phyloP scores from a whole-genome alignment of 169 alveolate species.

The Plasmodium malariae region DNA sequence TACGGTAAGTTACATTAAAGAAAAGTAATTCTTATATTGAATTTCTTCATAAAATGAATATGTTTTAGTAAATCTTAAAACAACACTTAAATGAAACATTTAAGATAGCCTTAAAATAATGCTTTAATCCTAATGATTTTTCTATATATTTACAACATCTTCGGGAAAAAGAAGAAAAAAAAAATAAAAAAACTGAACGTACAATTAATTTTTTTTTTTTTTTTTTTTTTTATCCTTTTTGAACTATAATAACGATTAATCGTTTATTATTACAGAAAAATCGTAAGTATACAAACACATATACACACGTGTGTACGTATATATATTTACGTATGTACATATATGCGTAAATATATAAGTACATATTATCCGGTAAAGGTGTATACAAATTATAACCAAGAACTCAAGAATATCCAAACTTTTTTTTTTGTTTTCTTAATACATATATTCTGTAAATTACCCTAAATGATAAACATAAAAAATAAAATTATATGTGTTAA shows the following conservation, averaged over 20 bases:
- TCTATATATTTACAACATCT: neutral
- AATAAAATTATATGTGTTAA: constrained; percentile 43
- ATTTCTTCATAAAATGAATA: no score
- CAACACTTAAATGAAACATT: neutral
- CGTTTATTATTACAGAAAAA: no score
- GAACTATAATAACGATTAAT: no score
- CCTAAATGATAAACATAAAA: constrained; percentile 68
- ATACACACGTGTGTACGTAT: neutral
- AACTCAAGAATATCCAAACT: neutral
- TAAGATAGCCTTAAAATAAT: neutral
- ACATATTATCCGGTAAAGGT: neutral
- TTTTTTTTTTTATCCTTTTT: no score
- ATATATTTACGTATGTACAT: neutral
- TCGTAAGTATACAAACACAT: neutral
- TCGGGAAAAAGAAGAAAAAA: neutral
- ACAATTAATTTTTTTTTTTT: neutral
- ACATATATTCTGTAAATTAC: constrained; percentile 24
- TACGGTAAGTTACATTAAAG: no score
- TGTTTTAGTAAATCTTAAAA: no score
- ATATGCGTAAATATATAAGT: neutral
- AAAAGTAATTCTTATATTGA: no score
- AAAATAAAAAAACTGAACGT: neutral
- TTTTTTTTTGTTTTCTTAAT: constrained; percentile 7
- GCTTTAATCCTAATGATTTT: neutral
- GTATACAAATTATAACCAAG: neutral